Percentiles rank a stretch among this genome's conserved stretches.
phyloP scores from a whole-genome alignment of 2,329 filamentous ascomycete genomes.

The Fusarium longipes region DNA sequence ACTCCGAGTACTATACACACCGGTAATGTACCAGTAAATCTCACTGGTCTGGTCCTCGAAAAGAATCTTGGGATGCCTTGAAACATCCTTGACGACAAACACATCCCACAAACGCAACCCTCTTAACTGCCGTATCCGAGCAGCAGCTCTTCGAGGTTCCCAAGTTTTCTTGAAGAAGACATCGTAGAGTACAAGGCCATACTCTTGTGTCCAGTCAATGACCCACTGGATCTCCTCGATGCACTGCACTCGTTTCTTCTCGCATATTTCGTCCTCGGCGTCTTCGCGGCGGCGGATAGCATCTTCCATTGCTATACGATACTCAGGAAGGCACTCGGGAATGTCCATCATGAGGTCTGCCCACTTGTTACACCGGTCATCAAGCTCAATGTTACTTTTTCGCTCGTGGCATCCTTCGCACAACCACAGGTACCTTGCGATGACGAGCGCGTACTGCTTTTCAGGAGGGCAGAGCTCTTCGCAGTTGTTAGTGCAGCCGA shows the following conservation, averaged over 20 bases:
- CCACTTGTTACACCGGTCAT: conserved; percentile 24
- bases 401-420: conserved; percentile 46
- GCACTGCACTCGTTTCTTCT: conserved; percentile 6
- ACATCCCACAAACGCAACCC: conserved; percentile 39
- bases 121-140: conserved; percentile 31
- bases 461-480: conserved; percentile 35
- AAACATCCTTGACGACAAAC: conserved; percentile 36
- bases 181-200: conserved; percentile 41
- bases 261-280: conserved; percentile 4
- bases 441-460: conserved; percentile 36
- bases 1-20: neutral
- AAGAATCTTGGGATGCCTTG: conserved; percentile 27
- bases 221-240: conserved; percentile 46
- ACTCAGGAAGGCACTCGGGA: neutral
- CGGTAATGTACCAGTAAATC: conserved; percentile 22
- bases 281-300: conserved; percentile 14
- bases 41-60: conserved; percentile 18
- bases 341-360: neutral
- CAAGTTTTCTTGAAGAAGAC: conserved; percentile 14
- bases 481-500: conserved; percentile 47
- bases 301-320: neutral
- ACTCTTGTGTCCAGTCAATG: conserved; percentile 45
- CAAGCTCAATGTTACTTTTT: conserved; percentile 8
- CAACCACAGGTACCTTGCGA: conserved; percentile 43
- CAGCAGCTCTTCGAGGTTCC: neutral